Conservation (phyloP, 768 basidiomycete genomes). For the Pisolithus albus region DNA sequence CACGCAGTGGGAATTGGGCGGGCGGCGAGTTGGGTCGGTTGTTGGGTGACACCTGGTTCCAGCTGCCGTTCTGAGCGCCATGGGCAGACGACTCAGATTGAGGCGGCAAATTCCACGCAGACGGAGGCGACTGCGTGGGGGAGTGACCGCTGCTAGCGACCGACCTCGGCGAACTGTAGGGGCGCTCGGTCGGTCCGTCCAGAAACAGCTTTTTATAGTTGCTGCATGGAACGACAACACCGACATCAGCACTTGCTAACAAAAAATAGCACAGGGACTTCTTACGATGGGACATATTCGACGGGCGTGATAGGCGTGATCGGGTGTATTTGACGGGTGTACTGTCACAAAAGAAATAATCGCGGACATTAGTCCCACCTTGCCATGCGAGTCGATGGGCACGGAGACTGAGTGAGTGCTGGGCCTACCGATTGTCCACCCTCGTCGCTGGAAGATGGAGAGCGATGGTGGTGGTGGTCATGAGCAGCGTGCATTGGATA, state of each 20-base stretch:
- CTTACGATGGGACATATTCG: slow-evolving; percentile 28
- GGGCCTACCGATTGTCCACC: slow-evolving; percentile 22
- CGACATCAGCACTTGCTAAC: slow-evolving; percentile 9
- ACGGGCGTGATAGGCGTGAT: slow-evolving; percentile 32
- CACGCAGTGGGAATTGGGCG: slow-evolving; percentile 36
- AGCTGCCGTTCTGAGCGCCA: slow-evolving; percentile 18
- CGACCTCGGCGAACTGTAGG: slow-evolving; percentile 26
- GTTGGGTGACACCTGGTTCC: slow-evolving; percentile 20
- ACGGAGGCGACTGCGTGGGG: slow-evolving; percentile 42
- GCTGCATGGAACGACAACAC: slow-evolving; percentile 10
- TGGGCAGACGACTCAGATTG: slow-evolving; percentile 27
- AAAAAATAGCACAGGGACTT: slow-evolving; percentile 3
- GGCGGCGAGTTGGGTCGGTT: slow-evolving; percentile 31
- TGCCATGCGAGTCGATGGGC: background rate
- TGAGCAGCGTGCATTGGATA: slow-evolving; percentile 27
- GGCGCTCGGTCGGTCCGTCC: slow-evolving; percentile 24
- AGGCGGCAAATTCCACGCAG: slow-evolving; percentile 34
- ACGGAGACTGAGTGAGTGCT: slow-evolving; percentile 4
- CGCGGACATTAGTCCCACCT: slow-evolving; percentile 9
- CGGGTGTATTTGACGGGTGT: slow-evolving; percentile 25
- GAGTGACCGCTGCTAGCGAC: slow-evolving; percentile 40
- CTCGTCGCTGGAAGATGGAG: slow-evolving; percentile 20
- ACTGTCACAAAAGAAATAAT: slow-evolving; percentile 12
- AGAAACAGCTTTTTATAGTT: slow-evolving; percentile 28
- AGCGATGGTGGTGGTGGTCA: slow-evolving; percentile 22